Base-by-base conservation (phyloP, 169 alveolate genomes). In the Plasmodium vivax region DNA sequence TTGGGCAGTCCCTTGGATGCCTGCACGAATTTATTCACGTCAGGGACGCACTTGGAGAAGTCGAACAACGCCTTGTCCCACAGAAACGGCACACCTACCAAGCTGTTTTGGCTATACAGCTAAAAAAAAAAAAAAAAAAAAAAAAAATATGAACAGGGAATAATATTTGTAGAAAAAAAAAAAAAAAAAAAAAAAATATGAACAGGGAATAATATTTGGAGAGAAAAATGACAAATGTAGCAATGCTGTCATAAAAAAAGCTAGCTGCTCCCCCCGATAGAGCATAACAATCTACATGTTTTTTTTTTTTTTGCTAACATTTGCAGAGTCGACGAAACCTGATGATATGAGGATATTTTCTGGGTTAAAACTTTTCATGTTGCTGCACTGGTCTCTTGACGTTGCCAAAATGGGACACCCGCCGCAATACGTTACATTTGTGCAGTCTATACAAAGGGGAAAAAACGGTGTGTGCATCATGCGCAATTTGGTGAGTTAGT, bases 11-110 rank as follows among this genome's bases (percentile, higher is more conserved):
- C 84, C 62, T 80, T 90, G 16, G 83, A 80, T 54, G 91, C 79
- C 62, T 80, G 45, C 38, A 68, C 56, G 36, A 80, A 80, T 74
- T 80, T 90, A 43, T 68, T 58, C 30, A 90, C 19, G 38, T 90
- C 91, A 79, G 94, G 94, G 34, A 90, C 14, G 23, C 94, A 90
- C 73, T 90, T 90, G 41, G 88, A 81, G 77, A 90, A 90, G 58
- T 90, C 91, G 19, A 90, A 90, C 54, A 38, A n/a, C 32, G 75
- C 71, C 68, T 90, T 90, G 47, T 56, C 83, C 94, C 94, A 90
- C n/a, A 14, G 10, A 43, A 90, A 90, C 23, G 91, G 80, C 36
- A 81, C 38, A 45, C 54, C 82, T 90, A 56, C 47, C 72, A 47
- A 1, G 74, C 82, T 80, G 38, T 90, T 90, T 51, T 90, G 82